Evolutionary conservation across 768 basidiomycete species (phyloP).

Genomic region (Panellus pusillus): DNA sequence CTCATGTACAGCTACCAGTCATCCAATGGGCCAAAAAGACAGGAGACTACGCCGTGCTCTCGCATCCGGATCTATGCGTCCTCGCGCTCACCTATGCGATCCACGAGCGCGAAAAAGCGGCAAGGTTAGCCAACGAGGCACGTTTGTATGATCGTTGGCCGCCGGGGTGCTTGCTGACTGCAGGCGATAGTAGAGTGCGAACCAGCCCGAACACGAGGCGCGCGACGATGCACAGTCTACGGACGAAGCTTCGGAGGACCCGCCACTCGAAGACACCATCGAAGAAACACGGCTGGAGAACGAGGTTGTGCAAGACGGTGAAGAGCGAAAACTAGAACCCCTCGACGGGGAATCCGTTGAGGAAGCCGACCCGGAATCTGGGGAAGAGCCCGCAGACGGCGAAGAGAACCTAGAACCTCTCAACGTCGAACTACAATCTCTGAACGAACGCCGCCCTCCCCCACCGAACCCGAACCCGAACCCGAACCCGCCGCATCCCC

Average conservation of each 20-base stretch:
- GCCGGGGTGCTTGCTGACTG: slow-evolving; percentile 9
- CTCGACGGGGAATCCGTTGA: slow-evolving; percentile 1
- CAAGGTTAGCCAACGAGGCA: slow-evolving; percentile 28
- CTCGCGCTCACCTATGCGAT: slow-evolving; percentile 85
- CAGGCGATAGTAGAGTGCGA: slow-evolving; percentile 27
- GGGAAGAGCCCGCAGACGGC: slow-evolving; percentile 4
- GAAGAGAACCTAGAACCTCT: slow-evolving; percentile 38
- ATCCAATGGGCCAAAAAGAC: slow-evolving; percentile 93
- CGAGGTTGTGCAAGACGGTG: slow-evolving; percentile 19
- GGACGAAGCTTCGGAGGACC: slow-evolving; percentile 10
- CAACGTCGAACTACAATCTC: slow-evolving; percentile 45
- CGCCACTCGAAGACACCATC: slow-evolving; percentile 15
- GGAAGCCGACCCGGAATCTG: slow-evolving; percentile 10
- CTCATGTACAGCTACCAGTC: slow-evolving; percentile 47
- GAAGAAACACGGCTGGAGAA: slow-evolving; percentile 6
- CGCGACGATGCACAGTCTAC: slow-evolving; percentile 12
- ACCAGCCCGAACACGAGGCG: neutral
- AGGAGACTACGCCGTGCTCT: slow-evolving; percentile 92
- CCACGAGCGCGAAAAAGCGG: slow-evolving; percentile 41
- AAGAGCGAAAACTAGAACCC: slow-evolving; percentile 1
- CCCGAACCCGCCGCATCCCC: slow-evolving; percentile 20
- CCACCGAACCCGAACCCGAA: neutral
- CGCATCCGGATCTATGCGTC: slow-evolving; percentile 87
- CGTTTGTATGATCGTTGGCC: slow-evolving; percentile 7
- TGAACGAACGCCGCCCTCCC: slow-evolving; percentile 24